Conservation (phyloP, 805 yeast species). For the Kluyveromyces starmeri region DNA sequence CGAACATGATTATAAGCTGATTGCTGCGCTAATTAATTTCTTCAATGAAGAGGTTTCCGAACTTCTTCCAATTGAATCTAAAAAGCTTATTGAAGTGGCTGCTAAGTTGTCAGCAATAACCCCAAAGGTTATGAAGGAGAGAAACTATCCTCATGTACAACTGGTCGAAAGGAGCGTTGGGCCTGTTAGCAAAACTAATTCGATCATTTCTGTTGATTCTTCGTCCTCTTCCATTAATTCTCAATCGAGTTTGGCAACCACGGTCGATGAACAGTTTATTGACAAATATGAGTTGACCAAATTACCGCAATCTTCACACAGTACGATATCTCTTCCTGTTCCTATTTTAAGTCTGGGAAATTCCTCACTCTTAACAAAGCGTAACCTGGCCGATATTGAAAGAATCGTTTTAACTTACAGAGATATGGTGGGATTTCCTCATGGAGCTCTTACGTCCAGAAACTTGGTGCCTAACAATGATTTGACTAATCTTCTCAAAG, state of each 20-base stretch:
- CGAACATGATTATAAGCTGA: conserved; percentile 44
- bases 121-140: conserved; percentile 32
- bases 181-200: conserved; percentile 16
- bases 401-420: conserved; percentile 45
- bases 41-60: conserved; percentile 67
- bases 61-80: conserved; percentile 56
- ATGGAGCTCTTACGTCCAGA: background rate
- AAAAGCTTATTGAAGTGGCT: conserved; percentile 51
- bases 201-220: conserved; percentile 14
- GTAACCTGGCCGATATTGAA: conserved; percentile 33
- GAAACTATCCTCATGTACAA: conserved; percentile 34
- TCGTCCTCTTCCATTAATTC: conserved; percentile 19
- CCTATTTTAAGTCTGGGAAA: conserved; percentile 27
- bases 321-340: conserved; percentile 29
- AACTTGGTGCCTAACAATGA: background rate
- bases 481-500: background rate
- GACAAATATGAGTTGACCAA: conserved; percentile 51
- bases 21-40: conserved; percentile 67
- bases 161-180: conserved; percentile 44
- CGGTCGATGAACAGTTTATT: conserved; percentile 39
- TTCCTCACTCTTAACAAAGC: conserved; percentile 31
- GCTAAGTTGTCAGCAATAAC: conserved; percentile 51
- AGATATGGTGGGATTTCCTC: conserved; percentile 32
- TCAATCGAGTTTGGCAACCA: conserved; percentile 22
- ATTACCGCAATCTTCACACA: conserved; percentile 34